A percentile compares a stretch with the other conserved stretches of the same genome.
Evolutionary conservation across 2,329 filamentous ascomycete genomes (phyloP).

Genomic region (Harringtonia lauricola): DNA sequence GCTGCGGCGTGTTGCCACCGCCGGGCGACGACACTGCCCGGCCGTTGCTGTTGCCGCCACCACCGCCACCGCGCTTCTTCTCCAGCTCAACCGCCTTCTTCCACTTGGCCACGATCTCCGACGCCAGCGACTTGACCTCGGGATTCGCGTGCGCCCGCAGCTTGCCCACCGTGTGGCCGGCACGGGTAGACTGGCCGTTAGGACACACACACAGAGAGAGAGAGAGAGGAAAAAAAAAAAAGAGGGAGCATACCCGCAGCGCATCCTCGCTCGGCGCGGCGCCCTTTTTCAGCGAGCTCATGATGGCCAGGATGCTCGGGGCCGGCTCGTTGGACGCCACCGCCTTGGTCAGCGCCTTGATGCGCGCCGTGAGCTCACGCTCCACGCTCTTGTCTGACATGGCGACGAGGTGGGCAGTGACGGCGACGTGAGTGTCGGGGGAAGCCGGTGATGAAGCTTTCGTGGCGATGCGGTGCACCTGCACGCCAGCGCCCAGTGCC

Average conservation of each 20-base stretch:
- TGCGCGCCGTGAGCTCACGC: slow-evolving; percentile 67
- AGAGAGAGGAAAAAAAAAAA: background rate
- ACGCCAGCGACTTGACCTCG: slow-evolving; percentile 65
- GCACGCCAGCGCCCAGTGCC: too few species aligned
- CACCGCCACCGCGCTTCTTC: slow-evolving; percentile 29
- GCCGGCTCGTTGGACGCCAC: slow-evolving; percentile 63
- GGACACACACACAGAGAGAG: background rate
- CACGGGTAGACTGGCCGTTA: slow-evolving; percentile 58
- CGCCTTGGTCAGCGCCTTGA: slow-evolving; percentile 73
- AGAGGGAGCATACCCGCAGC: slow-evolving; percentile 67
- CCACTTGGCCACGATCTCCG: slow-evolving; percentile 82
- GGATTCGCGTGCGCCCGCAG: slow-evolving; percentile 67
- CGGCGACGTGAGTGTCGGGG: background rate
- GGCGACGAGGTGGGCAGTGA: background rate
- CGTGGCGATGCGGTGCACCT: too few species aligned
- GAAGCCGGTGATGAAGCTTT: too few species aligned
- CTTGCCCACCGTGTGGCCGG: slow-evolving; percentile 82
- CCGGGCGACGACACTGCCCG: slow-evolving; percentile 29
- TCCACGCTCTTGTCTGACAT: slow-evolving; percentile 36
- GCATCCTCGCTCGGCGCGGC: slow-evolving; percentile 81
- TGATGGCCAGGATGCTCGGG: slow-evolving; percentile 58
- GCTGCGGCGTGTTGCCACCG: slow-evolving; percentile 21
- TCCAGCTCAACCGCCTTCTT: slow-evolving; percentile 63
- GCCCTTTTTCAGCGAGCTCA: slow-evolving; percentile 70
- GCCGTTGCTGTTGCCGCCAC: slow-evolving; percentile 15